Base-by-base conservation (phyloP, 305 asterid species). In the Plantago coronopus region DNA sequence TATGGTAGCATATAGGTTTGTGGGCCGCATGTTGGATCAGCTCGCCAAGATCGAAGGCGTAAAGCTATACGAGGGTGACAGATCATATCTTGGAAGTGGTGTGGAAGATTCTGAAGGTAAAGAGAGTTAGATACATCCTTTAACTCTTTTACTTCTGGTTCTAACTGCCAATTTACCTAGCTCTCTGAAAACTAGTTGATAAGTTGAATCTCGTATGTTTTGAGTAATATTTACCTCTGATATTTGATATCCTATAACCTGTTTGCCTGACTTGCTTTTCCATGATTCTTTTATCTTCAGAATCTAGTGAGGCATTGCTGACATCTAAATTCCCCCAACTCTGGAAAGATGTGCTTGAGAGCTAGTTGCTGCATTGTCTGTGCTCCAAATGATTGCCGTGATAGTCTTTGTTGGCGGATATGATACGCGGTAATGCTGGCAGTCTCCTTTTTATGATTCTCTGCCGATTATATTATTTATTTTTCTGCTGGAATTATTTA, bases 371-470 rank as follows among this genome's bases (percentile, higher is more conserved):
- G n/a, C n/a, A 27, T n/a, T 47, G 59, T 46, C 17, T 17, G 47
- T 44, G 31, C 49, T n/a, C 48, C 48, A 47, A 58, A 57, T 57
- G 37, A 43, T 87, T 61, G 84, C 99, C 31, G 94, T 89, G 72
- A 72, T 94, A 21, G 88, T 89, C 55, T 94, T 96, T 61, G 95
- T 94, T 76, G 99, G 96, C 64, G 99, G 99, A 86, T 85, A 65
- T 87, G 95, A 73, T 89, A 87, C 20, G 99, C 85, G 96, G 99
- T 89, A 85, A 68, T 62, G 54, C 49, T 67, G 56, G 38, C 23
- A 38, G 18, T 48, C 17, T 72, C 44, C 46, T 37, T 51, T 38
- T 44, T 0, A 27, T 20, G 55, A 34, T 53, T 65, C 18, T 56
- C 53, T 21, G 48, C 25, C 17, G 29, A 59, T 40, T 21, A 12